Conservation (phyloP, 2,329 filamentous ascomycete genomes). For the Parascedosporium putredinis region DNA sequence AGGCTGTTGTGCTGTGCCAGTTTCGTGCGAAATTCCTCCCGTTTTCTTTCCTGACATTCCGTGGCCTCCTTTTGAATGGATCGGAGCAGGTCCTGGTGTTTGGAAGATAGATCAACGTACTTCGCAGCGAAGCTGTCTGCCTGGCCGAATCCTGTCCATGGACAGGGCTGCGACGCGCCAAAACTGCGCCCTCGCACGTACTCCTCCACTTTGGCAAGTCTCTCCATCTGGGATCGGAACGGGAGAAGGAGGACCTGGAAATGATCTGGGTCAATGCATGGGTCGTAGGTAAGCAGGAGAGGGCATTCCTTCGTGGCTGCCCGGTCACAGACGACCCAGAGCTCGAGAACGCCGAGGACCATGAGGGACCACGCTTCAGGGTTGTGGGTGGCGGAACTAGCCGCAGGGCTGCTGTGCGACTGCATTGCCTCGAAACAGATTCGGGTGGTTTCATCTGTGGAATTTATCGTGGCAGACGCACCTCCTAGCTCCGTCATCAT, state of each 20-base stretch:
- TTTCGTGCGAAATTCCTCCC: constrained; percentile 19
- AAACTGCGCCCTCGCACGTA: constrained; percentile 21
- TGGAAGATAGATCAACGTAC: constrained; percentile 12
- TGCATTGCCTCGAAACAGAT: no score
- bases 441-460: no score
- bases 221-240: constrained; percentile 30
- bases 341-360: constrained; percentile 42
- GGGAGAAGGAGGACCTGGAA: constrained; percentile 36
- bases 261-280: constrained; percentile 27
- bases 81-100: constrained; percentile 26
- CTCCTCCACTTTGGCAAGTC: constrained; percentile 32
- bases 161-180: neutral
- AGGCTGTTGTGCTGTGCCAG: constrained; percentile 14
- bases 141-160: constrained; percentile 27
- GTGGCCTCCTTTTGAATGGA: constrained; percentile 31
- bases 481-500: no score
- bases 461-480: no score
- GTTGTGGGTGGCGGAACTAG: constrained; percentile 16
- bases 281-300: constrained; percentile 34
- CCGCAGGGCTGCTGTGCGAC: no score
- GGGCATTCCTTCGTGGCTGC: constrained; percentile 26
- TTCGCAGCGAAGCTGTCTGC: constrained; percentile 10
- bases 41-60: constrained; percentile 9
- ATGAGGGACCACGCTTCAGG: constrained; percentile 41
- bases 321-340: constrained; percentile 49